Percentiles rank a stretch among this genome's conserved stretches.
Conservation (phyloP, 2,329 filamentous ascomycete genomes). For the Clonostachys sp. region DNA sequence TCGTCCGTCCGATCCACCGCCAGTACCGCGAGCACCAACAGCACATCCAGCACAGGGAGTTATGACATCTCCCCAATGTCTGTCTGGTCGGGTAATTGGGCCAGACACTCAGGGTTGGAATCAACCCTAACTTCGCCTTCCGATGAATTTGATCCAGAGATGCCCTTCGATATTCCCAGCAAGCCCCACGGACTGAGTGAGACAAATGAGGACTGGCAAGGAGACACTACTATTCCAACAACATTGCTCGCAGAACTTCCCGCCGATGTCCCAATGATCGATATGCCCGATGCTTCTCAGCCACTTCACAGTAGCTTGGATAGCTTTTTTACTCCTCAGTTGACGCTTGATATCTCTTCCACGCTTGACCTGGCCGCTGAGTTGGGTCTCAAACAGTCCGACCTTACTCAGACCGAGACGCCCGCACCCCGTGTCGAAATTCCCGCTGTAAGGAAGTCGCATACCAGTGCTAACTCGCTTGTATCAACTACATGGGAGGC, state of each 20-base stretch:
- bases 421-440: too few relatives aligned
- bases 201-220: too few relatives aligned
- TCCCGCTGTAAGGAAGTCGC: not conserved
- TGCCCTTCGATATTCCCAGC: not conserved
- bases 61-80: constrained; percentile 43
- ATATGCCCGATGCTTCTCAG: not conserved
- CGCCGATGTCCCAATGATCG: constrained; percentile 3
- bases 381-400: too few relatives aligned
- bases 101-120: constrained; percentile 30
- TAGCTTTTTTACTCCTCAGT: too few relatives aligned
- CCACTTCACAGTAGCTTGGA: too few relatives aligned
- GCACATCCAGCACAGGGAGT: constrained; percentile 29
- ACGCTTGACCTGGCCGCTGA: too few relatives aligned
- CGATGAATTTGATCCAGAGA: constrained; percentile 22
- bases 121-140: constrained; percentile 40
- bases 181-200: too few relatives aligned
- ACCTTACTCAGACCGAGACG: too few relatives aligned
- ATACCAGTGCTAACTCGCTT: constrained; percentile 20
- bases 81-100: constrained; percentile 32
- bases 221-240: too few relatives aligned
- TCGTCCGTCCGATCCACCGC: constrained; percentile 42
- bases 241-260: constrained; percentile 9
- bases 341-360: too few relatives aligned
- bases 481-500: constrained; percentile 38
- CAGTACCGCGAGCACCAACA: constrained; percentile 28